Evolutionary conservation across 148 eudicot species (phyloP).

Genomic region (Nepenthes gracilis): DNA sequence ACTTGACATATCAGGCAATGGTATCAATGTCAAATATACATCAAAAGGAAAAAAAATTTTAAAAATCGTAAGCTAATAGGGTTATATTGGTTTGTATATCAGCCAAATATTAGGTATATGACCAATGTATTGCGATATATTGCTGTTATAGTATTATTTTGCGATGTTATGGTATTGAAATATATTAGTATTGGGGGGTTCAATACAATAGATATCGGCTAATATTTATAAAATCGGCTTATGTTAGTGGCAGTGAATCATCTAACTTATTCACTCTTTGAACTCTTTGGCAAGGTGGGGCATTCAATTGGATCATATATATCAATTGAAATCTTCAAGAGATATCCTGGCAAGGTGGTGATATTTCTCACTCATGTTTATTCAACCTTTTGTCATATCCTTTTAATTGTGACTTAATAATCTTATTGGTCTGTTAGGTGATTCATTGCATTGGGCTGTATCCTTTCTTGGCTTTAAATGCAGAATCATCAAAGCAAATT

Average conservation of each 20-base stretch:
- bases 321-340: constrained; percentile 52
- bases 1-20: too few relatives aligned
- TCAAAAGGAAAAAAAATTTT: too few relatives aligned
- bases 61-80: too few relatives aligned
- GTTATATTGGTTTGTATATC: too few relatives aligned
- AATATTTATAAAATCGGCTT: neutral
- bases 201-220: too few relatives aligned
- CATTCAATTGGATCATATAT: constrained; percentile 89
- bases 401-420: neutral
- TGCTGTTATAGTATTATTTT: too few relatives aligned
- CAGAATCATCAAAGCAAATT: constrained; percentile 46
- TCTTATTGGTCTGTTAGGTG: constrained; percentile 29
- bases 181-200: too few relatives aligned
- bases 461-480: constrained; percentile 71
- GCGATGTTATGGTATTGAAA: too few relatives aligned
- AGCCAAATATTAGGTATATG: too few relatives aligned
- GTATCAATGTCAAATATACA: too few relatives aligned
- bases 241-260: neutral
- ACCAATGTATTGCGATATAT: too few relatives aligned
- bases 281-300: constrained; percentile 48
- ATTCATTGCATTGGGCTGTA: constrained; percentile 56
- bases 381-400: constrained; percentile 4
- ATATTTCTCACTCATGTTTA: neutral
- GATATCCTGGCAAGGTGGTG: constrained; percentile 50
- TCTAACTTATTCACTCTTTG: constrained; percentile 2